Base-by-base conservation (phyloP, 208 protist species). In the Acanthamoeba royreba region DNA sequence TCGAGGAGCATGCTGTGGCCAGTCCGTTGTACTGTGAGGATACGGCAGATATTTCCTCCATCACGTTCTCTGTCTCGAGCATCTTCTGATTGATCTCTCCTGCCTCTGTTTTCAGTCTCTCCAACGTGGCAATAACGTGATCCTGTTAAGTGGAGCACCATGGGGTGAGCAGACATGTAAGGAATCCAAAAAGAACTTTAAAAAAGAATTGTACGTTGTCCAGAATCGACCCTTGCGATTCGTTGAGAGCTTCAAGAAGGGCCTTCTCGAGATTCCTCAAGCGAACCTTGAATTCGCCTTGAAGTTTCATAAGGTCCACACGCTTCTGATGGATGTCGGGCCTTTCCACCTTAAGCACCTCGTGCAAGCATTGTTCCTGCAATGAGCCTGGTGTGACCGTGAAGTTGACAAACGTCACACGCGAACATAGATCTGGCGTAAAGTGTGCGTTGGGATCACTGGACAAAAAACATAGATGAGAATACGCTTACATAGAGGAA, bases 341-440 rank as follows among this genome's bases (percentile, higher is more conserved):
- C 5, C 98, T 97, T 96, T 99, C 99, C 94, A 90, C 33, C 53
- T 69, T 95, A 35, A 90, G 69, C 4, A 99, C 92, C 31, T 96
- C 95, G 93, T 98, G 97, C 69, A 99, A 95, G 92, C 98, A 99
- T 97, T 99, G 99, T 63, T 96, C 97, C 94, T 99, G 96, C 45
- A 99, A 96, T 25, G 98, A 99, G 0, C 97, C 97, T 43, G 97
- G 97, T 25, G 99, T 99, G 22, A 99, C 98, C 4, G 99, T 99
- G 97, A 99, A 99, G 97, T 94, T 94, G 52, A 94, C 92, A 58
- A 94, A 94, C 19, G 92, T 94, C n/a, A 94, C 92, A 46, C 92
- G 92, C 43, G 45, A 69, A 46, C 92, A 94, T 31, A 93, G 42
- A 92, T 98, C 98, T 17, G 99, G 98, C 15, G 98, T 94, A 58